These are phyloP conservation scores for Hygrophila difformis DNA, from an alignment of 257 asterid species.

Conservation along the genomic window DNA sequence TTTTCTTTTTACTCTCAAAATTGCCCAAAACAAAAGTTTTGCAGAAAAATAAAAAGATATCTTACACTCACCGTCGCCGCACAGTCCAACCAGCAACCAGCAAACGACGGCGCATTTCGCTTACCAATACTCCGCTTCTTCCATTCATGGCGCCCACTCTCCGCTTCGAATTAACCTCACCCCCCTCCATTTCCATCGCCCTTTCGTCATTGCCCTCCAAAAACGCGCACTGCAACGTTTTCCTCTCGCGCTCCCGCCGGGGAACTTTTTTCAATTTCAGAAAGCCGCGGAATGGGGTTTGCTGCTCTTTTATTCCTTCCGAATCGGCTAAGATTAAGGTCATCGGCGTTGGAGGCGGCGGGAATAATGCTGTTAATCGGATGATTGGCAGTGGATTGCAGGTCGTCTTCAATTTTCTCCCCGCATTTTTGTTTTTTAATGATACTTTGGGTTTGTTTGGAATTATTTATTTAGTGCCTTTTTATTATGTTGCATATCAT, in stretches of 20 bases:
- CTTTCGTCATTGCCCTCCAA: background rate
- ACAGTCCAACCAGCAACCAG: too few relatives aligned
- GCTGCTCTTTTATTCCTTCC: constrained; percentile 45
- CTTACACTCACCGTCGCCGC: background rate
- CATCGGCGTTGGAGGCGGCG: constrained; percentile 96
- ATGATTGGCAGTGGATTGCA: constrained; percentile 95
- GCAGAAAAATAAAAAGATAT: too few relatives aligned
- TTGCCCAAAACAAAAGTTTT: too few relatives aligned
- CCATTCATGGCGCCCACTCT: constrained; percentile 41
- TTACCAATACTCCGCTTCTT: too few relatives aligned
- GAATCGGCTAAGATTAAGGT: constrained; percentile 95
- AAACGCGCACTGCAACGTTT: constrained; percentile 25
- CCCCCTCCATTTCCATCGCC: constrained; percentile 27
- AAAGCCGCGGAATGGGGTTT: constrained; percentile 34
- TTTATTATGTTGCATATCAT: too few relatives aligned
- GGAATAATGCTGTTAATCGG: constrained; percentile 96
- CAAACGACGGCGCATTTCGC: too few relatives aligned
- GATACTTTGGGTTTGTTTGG: too few relatives aligned
- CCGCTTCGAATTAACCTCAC: constrained; percentile 44
- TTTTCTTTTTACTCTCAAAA: too few relatives aligned
- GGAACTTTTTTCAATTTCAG: constrained; percentile 23
- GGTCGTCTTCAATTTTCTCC: too few relatives aligned
- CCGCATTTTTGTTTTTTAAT: background rate
- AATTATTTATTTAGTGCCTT: too few relatives aligned
- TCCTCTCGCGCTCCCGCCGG: constrained; percentile 31